These are phyloP conservation scores for Lasiosphaeria miniovina DNA, from an alignment of 495 filamentous ascomycete species.

Conservation along the genomic window DNA sequence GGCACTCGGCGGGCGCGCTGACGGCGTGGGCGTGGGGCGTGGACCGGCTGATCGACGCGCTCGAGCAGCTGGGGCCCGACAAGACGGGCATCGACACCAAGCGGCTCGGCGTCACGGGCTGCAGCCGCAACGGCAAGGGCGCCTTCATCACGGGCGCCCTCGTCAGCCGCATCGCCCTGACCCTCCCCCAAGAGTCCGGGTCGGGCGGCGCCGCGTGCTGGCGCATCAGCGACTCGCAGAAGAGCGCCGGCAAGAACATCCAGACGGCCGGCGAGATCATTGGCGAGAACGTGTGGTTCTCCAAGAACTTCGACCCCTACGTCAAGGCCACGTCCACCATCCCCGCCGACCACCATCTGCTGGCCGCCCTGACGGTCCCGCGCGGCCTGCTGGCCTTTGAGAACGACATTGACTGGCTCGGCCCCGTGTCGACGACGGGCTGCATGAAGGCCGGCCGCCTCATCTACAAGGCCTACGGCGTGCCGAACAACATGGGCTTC, in stretches of 20 bases:
- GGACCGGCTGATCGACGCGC: slow-evolving; percentile 50
- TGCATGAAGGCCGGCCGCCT: slow-evolving; percentile 54
- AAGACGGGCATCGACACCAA: slow-evolving; percentile 47
- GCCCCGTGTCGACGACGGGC: slow-evolving; percentile 47
- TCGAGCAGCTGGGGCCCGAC: slow-evolving; percentile 44
- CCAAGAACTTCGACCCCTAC: slow-evolving; percentile 40
- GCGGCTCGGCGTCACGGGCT: slow-evolving; percentile 50
- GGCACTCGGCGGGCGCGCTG: slow-evolving; percentile 48
- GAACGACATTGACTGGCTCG: slow-evolving; percentile 57
- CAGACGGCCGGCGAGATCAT: slow-evolving; percentile 52
- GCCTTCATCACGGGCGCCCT: slow-evolving; percentile 51
- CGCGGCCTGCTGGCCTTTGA: slow-evolving; percentile 49
- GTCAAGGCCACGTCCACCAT: slow-evolving; percentile 34
- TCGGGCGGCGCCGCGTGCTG: slow-evolving; percentile 53
- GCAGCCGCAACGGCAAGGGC: slow-evolving; percentile 56
- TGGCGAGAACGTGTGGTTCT: slow-evolving; percentile 54
- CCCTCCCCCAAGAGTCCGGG: slow-evolving; percentile 54
- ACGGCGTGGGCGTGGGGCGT: slow-evolving; percentile 57
- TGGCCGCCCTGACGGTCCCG: slow-evolving; percentile 47
- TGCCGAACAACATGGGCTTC: slow-evolving; percentile 52
- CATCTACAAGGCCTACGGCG: slow-evolving; percentile 52
- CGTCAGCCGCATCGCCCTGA: slow-evolving; percentile 51
- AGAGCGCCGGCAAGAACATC: slow-evolving; percentile 50
- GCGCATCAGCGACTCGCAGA: slow-evolving; percentile 49
- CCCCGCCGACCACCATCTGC: slow-evolving; percentile 51